These are phyloP conservation scores for Epichloe brachyelytri DNA, from an alignment of 2,329 filamentous ascomycete species.

Conservation along the genomic window DNA sequence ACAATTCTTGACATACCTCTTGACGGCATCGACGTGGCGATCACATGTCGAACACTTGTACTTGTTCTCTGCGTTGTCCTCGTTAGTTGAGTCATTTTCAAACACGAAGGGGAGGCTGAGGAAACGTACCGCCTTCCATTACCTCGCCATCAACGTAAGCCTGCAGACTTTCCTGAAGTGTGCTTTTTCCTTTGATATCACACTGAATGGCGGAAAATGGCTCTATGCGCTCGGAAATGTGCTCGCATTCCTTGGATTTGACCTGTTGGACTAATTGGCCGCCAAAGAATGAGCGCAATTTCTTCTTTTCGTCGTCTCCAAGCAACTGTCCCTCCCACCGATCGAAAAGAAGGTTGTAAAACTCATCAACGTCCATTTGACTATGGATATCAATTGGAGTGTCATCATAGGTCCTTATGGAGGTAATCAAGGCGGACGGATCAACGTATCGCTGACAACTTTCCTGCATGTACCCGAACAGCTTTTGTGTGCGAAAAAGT, in stretches of 20 bases:
- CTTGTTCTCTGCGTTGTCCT: constrained; percentile 64
- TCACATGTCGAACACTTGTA: constrained; percentile 93
- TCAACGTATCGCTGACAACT: constrained; percentile 62
- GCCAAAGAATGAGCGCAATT: constrained; percentile 74
- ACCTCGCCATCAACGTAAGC: constrained; percentile 95
- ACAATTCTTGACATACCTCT: constrained; percentile 39
- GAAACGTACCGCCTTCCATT: constrained; percentile 65
- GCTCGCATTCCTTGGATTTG: constrained; percentile 84
- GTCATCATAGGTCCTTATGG: constrained; percentile 73
- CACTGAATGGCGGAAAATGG: constrained; percentile 91
- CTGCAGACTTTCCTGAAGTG: constrained; percentile 72
- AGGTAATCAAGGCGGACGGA: constrained; percentile 56
- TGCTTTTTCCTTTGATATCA: constrained; percentile 85
- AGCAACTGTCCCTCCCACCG: constrained; percentile 75
- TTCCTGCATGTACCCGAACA: constrained; percentile 81
- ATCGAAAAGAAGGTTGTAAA: constrained; percentile 88
- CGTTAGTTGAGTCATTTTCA: neutral
- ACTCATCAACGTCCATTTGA: constrained; percentile 98
- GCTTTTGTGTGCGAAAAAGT: constrained; percentile 61
- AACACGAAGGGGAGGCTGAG: neutral
- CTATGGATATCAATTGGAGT: constrained; percentile 70
- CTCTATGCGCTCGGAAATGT: constrained; percentile 83
- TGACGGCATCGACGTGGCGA: constrained; percentile 82
- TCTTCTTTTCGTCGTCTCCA: constrained; percentile 52
- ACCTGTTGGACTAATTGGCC: constrained; percentile 90